Percentiles rank a stretch among this genome's conserved stretches.
Evolutionary conservation across 352 stramenopile species (phyloP).

Genomic region (Phytophthora tubulina): DNA sequence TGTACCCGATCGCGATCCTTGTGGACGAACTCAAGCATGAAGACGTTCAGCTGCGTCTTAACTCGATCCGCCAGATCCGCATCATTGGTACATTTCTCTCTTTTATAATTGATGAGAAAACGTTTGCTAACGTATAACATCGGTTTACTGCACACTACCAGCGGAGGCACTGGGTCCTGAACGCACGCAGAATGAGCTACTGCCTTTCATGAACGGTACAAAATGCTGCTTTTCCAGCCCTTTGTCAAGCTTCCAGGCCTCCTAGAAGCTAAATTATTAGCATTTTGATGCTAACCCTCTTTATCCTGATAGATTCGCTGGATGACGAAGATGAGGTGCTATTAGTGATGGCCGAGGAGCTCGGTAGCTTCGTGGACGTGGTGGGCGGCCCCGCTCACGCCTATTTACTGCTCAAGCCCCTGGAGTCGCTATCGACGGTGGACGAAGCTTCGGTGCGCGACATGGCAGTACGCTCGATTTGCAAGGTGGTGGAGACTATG

Average conservation of each 20-base stretch:
- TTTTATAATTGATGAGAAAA: background rate
- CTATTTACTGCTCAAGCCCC: conserved; percentile 92
- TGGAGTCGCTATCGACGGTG: conserved; percentile 94
- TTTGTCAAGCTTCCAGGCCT: conserved; percentile 8
- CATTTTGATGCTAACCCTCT: conserved; percentile 12
- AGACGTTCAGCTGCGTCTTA: conserved; percentile 92
- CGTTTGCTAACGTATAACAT: conserved; percentile 20
- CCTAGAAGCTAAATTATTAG: background rate
- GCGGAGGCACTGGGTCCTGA: conserved; percentile 91
- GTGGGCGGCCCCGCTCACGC: conserved; percentile 92
- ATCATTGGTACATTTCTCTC: conserved; percentile 78
- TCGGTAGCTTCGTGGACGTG: conserved; percentile 91
- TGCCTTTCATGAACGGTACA: conserved; percentile 97
- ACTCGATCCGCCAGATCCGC: conserved; percentile 92
- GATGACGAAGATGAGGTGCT: conserved; percentile 99
- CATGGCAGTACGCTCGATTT: conserved; percentile 92
- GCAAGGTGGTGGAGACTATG: conserved; percentile 90
- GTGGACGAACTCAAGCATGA: conserved; percentile 95
- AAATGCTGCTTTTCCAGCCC: background rate
- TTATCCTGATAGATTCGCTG: conserved; percentile 85
- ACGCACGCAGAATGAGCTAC: conserved; percentile 94
- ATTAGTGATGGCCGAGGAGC: conserved; percentile 93
- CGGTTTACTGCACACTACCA: conserved; percentile 33
- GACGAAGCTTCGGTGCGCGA: conserved; percentile 97
- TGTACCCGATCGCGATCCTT: conserved; percentile 92